A percentile compares a stretch with the other conserved stretches of the same genome.
These are phyloP conservation scores for Termitomyces eurrhizus DNA, from an alignment of 768 basidiomycete genomes.

Conservation along the genomic window DNA sequence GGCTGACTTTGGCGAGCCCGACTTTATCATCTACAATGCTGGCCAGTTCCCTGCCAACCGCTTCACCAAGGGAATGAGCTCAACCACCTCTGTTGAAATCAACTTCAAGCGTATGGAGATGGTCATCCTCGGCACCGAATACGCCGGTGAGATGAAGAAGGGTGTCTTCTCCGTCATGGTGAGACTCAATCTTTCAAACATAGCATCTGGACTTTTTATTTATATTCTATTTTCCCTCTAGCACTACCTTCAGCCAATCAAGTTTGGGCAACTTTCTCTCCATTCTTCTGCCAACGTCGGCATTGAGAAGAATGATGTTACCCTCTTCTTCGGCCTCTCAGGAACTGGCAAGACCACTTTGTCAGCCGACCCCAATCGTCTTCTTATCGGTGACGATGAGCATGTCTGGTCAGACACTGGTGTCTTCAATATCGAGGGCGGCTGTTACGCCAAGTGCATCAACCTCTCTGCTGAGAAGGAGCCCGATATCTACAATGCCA, in stretches of 20 bases:
- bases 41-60: constrained; percentile 99
- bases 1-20: constrained; percentile 91
- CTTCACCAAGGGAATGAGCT: constrained; percentile 99
- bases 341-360: constrained; percentile 99
- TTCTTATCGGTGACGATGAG: constrained; percentile 98
- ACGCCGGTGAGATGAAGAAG: constrained; percentile 99
- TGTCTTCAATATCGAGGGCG: constrained; percentile 99
- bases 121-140: constrained; percentile 99
- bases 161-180: constrained; percentile 99
- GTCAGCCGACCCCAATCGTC: constrained; percentile 90
- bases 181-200: constrained; percentile 13
- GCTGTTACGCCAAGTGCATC: constrained; percentile 98
- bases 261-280: constrained; percentile 95
- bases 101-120: constrained; percentile 99
- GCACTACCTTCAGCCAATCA: constrained; percentile 98
- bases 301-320: constrained; percentile 83
- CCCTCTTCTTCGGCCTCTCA: constrained; percentile 97
- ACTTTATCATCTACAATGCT: constrained; percentile 99
- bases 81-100: constrained; percentile 97
- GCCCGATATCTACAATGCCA: constrained; percentile 95
- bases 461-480: constrained; percentile 97
- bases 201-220: constrained; percentile 13
- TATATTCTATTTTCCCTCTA: constrained; percentile 23
- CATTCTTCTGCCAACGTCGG: constrained; percentile 99
- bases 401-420: constrained; percentile 99